Percentiles rank a stretch among this genome's conserved stretches.
phyloP scores from a whole-genome alignment of 106 monocot species.

The Allium sativum region DNA sequence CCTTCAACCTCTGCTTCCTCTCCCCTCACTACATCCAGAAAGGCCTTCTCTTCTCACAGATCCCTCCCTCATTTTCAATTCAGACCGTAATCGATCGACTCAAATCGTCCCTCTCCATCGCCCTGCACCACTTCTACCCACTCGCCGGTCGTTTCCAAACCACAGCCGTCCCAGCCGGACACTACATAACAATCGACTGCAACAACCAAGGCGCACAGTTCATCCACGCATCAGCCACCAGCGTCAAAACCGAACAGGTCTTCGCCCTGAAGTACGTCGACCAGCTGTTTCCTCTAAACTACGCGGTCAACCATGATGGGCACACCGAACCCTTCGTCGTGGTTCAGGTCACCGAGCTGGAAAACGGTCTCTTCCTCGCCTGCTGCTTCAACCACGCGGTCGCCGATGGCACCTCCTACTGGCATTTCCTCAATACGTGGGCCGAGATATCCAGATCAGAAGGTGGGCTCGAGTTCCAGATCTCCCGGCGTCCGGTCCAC shows the following conservation, averaged over 20 bases:
- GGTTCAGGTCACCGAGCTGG: conserved; percentile 52
- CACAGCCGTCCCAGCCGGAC: conserved; percentile 10
- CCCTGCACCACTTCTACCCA: conserved; percentile 59
- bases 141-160: conserved; percentile 55
- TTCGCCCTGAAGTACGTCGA: conserved; percentile 13
- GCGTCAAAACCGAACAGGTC: conserved; percentile 28
- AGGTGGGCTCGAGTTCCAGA: neutral
- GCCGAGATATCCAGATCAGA: conserved; percentile 34
- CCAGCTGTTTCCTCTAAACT: conserved; percentile 32
- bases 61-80: conserved; percentile 9
- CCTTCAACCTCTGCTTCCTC: conserved; percentile 48
- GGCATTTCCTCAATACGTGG: conserved; percentile 72
- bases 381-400: conserved; percentile 57
- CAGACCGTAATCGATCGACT: conserved; percentile 28
- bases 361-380: conserved; percentile 29
- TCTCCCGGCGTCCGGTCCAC: conserved; percentile 30
- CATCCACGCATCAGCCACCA: conserved; percentile 33
- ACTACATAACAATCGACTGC: conserved; percentile 38
- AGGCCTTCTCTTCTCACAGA: conserved; percentile 58
- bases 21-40: conserved; percentile 55
- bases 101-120: conserved; percentile 32
- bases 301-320: conserved; percentile 40
- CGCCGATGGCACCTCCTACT: conserved; percentile 59
- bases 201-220: conserved; percentile 48
- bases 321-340: conserved; percentile 25